Percentiles rank a stretch among this genome's conserved stretches.
Evolutionary conservation across 345 rosid genomes (phyloP).

Genomic region (Arabis hirsuta): DNA sequence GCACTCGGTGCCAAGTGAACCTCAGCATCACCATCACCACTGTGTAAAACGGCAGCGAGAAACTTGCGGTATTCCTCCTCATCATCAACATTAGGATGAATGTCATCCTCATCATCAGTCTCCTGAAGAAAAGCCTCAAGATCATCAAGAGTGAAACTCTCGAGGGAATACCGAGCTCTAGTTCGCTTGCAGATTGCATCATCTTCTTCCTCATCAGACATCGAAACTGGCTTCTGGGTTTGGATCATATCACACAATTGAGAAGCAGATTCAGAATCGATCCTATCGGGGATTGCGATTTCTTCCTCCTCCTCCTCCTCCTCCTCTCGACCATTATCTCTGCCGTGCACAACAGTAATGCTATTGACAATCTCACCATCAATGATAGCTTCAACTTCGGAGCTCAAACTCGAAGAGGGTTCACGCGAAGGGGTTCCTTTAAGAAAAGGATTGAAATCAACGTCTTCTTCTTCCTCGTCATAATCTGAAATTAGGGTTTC

Average conservation of each 20-base stretch:
- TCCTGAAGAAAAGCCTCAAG: conserved; percentile 95
- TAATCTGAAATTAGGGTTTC: conserved; percentile 37
- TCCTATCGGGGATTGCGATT: conserved; percentile 8
- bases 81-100: conserved; percentile 76
- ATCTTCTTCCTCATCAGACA: conserved; percentile 55
- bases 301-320: conserved; percentile 59
- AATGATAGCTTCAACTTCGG: no score
- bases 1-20: conserved; percentile 45
- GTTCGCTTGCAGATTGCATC: conserved; percentile 93
- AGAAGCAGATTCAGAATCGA: conserved; percentile 10
- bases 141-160: conserved; percentile 88
- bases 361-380: conserved; percentile 42
- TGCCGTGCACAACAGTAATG: conserved; percentile 29
- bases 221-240: conserved; percentile 29
- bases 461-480: conserved; percentile 71
- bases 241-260: conserved; percentile 30
- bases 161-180: conserved; percentile 85
- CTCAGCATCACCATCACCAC: conserved; percentile 61
- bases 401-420: conserved; percentile 89
- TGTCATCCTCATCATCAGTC: conserved; percentile 90
- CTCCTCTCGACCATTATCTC: conserved; percentile 25
- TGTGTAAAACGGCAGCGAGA: conserved; percentile 82
- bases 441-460: conserved; percentile 81
- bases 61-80: conserved; percentile 90
- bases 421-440: conserved; percentile 75